These are phyloP conservation scores for Hyaloscypha finlandica DNA, from an alignment of 495 filamentous ascomycete genomes.

Conservation along the genomic window DNA sequence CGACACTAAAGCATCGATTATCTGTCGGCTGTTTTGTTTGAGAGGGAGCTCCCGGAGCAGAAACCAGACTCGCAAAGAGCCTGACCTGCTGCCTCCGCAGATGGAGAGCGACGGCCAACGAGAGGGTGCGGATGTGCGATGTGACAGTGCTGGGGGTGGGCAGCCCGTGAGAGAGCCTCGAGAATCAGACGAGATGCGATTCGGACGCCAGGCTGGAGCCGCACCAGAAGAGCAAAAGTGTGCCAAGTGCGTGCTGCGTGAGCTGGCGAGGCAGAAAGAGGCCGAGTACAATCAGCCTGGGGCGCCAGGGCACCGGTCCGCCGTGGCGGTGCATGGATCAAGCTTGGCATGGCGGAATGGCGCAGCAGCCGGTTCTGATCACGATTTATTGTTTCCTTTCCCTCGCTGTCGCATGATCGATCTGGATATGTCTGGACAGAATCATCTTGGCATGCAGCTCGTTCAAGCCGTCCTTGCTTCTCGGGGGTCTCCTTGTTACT, in stretches of 20 bases:
- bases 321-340: neutral
- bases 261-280: slow-evolving; percentile 9
- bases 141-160: neutral
- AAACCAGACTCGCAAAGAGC: slow-evolving; percentile 5
- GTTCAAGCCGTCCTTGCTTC: neutral
- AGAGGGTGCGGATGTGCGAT: neutral
- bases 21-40: slow-evolving; percentile 10
- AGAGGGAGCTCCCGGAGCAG: neutral
- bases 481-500: too few species aligned
- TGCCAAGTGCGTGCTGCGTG: neutral
- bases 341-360: neutral
- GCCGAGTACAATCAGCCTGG: slow-evolving; percentile 1
- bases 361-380: neutral
- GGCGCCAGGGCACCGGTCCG: neutral
- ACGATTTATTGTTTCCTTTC: slow-evolving; percentile 3
- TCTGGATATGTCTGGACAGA: too few species aligned
- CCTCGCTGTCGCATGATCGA: neutral
- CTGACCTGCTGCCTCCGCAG: slow-evolving; percentile 5
- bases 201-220: slow-evolving; percentile 10
- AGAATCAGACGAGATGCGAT: neutral
- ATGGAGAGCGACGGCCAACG: neutral
- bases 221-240: neutral
- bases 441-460: neutral
- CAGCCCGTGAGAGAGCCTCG: slow-evolving; percentile 2
- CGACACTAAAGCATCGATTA: neutral